These are phyloP conservation scores for Fomes fomentarius DNA, from an alignment of 1,284 basidiomycete species.

Conservation along the genomic window DNA sequence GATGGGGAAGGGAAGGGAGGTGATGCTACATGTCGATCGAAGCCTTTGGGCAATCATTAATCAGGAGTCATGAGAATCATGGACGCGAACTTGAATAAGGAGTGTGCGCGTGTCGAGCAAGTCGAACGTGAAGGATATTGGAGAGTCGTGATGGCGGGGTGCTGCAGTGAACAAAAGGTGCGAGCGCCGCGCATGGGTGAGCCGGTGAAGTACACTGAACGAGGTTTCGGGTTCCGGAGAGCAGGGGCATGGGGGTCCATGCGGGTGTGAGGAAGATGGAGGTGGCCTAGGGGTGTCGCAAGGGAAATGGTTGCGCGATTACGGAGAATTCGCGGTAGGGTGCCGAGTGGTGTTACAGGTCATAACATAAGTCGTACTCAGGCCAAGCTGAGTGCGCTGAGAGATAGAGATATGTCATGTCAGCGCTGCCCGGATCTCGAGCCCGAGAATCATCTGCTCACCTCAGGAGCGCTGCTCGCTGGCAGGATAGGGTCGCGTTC, in stretches of 20 bases:
- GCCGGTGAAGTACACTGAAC: not conserved
- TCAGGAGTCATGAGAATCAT: too few species aligned
- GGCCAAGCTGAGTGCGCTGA: slow-evolving; percentile 7
- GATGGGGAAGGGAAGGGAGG: not conserved
- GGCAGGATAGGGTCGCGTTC: not conserved
- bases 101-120: slow-evolving; percentile 14
- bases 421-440: too few species aligned
- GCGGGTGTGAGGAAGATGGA: not conserved
- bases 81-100: slow-evolving; percentile 8
- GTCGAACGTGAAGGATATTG: slow-evolving; percentile 2
- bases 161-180: slow-evolving; percentile 10
- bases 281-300: slow-evolving; percentile 6
- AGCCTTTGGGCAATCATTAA: slow-evolving; percentile 5
- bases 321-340: slow-evolving; percentile 12
- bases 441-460: not conserved
- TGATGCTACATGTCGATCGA: slow-evolving; percentile 11
- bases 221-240: not conserved
- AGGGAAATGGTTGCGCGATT: slow-evolving; percentile 17
- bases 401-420: too few species aligned
- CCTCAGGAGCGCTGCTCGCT: slow-evolving; percentile 4
- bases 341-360: slow-evolving; percentile 9
- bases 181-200: slow-evolving; percentile 3
- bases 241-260: not conserved
- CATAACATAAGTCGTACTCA: slow-evolving; percentile 14
- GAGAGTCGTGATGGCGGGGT: not conserved